Conservation (phyloP, 2,329 filamentous ascomycete genomes). For the Arthrobotrys megalospora region DNA sequence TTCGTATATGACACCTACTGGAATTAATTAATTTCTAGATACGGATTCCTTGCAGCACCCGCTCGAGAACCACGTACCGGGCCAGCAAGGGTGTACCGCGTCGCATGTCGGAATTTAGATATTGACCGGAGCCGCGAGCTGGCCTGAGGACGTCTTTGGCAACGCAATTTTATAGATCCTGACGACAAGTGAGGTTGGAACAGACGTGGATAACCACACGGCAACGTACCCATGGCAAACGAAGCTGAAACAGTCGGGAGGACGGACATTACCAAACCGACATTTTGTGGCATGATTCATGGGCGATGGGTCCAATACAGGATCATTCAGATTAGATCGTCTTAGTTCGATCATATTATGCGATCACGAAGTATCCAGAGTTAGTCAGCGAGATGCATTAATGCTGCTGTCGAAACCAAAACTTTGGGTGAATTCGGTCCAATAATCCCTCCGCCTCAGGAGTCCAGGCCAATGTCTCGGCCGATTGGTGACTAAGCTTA, state of each 20-base stretch:
- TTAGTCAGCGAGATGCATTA: conserved; percentile 4
- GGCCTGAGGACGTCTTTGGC: background rate
- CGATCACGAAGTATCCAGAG: background rate
- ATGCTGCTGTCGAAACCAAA: no score
- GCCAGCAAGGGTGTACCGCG: background rate
- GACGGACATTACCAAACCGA: conserved; percentile 25
- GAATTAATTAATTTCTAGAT: background rate
- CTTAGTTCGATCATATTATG: conserved; percentile 7
- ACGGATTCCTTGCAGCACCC: background rate
- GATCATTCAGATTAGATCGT: conserved; percentile 17
- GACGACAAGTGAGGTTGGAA: background rate
- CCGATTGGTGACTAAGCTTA: conserved; percentile 20
- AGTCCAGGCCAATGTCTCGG: background rate
- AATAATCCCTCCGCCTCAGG: conserved; percentile 3
- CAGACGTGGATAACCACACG: background rate
- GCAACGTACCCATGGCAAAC: background rate
- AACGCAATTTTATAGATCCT: background rate
- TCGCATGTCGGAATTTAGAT: conserved; percentile 2
- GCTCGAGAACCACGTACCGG: no score
- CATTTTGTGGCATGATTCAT: conserved; percentile 24
- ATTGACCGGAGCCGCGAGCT: background rate
- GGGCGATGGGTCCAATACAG: background rate
- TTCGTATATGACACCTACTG: background rate
- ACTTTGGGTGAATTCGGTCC: background rate
- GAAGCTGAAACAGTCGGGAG: conserved; percentile 4